phyloP scores from a whole-genome alignment of 768 basidiomycete species.

The Leccinum ochraceum region DNA sequence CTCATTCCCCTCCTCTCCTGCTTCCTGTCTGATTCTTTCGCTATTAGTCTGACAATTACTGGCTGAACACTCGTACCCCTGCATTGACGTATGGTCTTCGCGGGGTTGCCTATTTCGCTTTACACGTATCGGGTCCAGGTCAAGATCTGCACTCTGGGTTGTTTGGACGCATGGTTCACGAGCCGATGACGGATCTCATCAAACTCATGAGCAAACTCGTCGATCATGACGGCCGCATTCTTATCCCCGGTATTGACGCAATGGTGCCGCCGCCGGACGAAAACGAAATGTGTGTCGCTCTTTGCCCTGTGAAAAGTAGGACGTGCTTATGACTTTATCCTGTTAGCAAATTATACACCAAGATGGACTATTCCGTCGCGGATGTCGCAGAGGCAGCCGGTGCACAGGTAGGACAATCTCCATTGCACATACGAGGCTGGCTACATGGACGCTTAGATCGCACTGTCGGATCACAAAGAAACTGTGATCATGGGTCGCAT shows the following conservation, averaged over 20 bases:
- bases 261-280: constrained; percentile 74
- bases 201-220: constrained; percentile 85
- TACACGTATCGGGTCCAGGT: constrained; percentile 79
- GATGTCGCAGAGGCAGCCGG: constrained; percentile 81
- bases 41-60: constrained; percentile 88
- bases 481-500: constrained; percentile 89
- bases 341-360: constrained; percentile 65
- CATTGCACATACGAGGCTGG: not conserved
- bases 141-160: constrained; percentile 90
- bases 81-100: constrained; percentile 87
- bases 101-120: constrained; percentile 84
- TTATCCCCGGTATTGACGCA: constrained; percentile 87
- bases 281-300: constrained; percentile 59
- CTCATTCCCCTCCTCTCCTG: not conserved
- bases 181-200: constrained; percentile 95
- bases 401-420: constrained; percentile 37
- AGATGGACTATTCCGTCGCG: constrained; percentile 66
- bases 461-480: constrained; percentile 76
- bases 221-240: constrained; percentile 72
- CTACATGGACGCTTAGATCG: constrained; percentile 40
- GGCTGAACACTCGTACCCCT: constrained; percentile 83
- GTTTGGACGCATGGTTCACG: constrained; percentile 79
- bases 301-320: not conserved
- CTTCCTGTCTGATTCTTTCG: not conserved
- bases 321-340: not conserved